Evolutionary conservation across 331 rosid genomes (phyloP), one percentile per base, ranked within the genome.

Genomic region (Rhamnella rubrinervis): DNA sequence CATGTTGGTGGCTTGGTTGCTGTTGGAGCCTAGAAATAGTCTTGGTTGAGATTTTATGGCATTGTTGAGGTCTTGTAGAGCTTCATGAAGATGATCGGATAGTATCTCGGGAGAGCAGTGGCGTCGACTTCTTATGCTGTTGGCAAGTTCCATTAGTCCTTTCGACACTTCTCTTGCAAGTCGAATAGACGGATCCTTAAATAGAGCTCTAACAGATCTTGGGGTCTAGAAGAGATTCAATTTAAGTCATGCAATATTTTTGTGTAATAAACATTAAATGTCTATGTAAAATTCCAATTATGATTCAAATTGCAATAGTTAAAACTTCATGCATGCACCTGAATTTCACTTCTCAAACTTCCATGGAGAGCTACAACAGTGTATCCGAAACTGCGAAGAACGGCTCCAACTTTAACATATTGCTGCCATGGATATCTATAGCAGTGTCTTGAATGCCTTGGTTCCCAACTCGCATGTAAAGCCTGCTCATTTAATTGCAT

Each of bases 381-480:
- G 85, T 88, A 93, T 17, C 97, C 97, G 8, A 93, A 91, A 61
- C 89, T 93, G 41, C 97, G 98, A 75, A 93, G 90, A 84, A 91
- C 96, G 37, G 79, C 84, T 65, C 97, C 98, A 7, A 93, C 79
- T 83, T 91, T 91, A 25, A 93, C 96, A 57, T 93, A 93, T 61
- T 78, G 98, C 82, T 93, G 97, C 83, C 96, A 91, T 66, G 98
- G 98, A 70, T 87, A 78, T 66, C 71, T 85, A 65, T 87, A 78
- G 61, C 97, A 93, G 65, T 92, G 84, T 65, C 88, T 81, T 1
- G 96, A 84, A 75, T 91, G 98, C 77, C 98, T 91, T 11, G 98
- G 97, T 77, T 93, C 98, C 98, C 97, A 93, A 75, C 97, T 93
- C 78, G 97, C 95, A 73, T 90, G 81, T 31, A 87, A 73, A 55